phyloP scores from a whole-genome alignment of 805 yeast genomes.

The Candida ortonii region DNA sequence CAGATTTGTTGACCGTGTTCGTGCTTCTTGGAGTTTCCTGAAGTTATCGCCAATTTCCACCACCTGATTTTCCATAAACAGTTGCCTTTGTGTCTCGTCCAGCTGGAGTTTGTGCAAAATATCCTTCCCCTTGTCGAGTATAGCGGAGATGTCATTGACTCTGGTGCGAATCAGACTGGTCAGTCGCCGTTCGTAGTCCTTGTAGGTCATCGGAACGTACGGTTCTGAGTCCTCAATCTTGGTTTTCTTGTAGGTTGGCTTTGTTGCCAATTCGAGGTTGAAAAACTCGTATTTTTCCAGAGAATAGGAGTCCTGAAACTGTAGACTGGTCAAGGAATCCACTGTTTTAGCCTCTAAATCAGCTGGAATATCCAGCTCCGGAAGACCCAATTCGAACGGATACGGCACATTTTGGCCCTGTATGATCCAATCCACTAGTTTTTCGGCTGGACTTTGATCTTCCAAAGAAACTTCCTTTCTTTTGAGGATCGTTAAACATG shows the following conservation, averaged over 20 bases:
- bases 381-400: slow-evolving; percentile 19
- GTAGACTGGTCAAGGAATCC: slow-evolving; percentile 19
- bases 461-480: slow-evolving; percentile 17
- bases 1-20: slow-evolving; percentile 29
- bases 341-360: slow-evolving; percentile 18
- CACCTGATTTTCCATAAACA: slow-evolving; percentile 38
- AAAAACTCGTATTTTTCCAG: slow-evolving; percentile 18
- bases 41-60: slow-evolving; percentile 40
- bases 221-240: slow-evolving; percentile 17
- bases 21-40: slow-evolving; percentile 35
- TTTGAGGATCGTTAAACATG: slow-evolving; percentile 20
- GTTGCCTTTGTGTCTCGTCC: slow-evolving; percentile 40
- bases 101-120: slow-evolving; percentile 29
- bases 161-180: slow-evolving; percentile 37
- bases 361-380: slow-evolving; percentile 14
- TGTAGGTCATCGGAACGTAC: slow-evolving; percentile 9
- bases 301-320: slow-evolving; percentile 11
- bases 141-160: slow-evolving; percentile 28
- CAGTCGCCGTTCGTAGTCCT: slow-evolving; percentile 34
- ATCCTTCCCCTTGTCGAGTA: slow-evolving; percentile 21
- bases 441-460: slow-evolving; percentile 14
- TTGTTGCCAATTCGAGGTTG: slow-evolving; percentile 13
- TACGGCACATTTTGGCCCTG: slow-evolving; percentile 13
- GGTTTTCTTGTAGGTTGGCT: slow-evolving; percentile 18
- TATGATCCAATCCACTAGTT: slow-evolving; percentile 31